Conservation (phyloP, 176 grass and related monocot genomes). For the Sorghum bicolor region DNA sequence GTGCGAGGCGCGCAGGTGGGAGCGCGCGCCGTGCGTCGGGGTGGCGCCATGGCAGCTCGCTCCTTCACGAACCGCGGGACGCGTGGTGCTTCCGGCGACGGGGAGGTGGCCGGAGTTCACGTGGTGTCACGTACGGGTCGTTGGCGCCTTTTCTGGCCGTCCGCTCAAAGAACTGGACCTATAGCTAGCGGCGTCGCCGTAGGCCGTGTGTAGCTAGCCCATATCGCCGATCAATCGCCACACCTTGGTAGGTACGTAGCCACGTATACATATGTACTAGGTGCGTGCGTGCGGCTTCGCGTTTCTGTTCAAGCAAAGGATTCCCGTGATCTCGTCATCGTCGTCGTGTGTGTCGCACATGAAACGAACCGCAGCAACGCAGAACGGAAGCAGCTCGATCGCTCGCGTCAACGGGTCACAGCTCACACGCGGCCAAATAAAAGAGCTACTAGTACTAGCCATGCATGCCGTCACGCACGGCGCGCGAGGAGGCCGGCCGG, state of each 20-base stretch:
- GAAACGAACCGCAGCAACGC: not conserved
- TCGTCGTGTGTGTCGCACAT: not conserved
- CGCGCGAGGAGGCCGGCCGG: not conserved
- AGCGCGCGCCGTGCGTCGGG: no score
- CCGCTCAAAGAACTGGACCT: not conserved
- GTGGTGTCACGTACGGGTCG: constrained; percentile 1
- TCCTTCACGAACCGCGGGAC: not conserved
- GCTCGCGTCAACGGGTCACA: not conserved
- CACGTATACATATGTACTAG: no score
- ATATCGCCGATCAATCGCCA: not conserved
- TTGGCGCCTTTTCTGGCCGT: not conserved
- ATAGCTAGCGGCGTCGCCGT: no score
- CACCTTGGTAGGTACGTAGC: not conserved
- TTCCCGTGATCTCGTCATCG: not conserved
- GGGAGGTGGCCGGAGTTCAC: constrained; percentile 17
- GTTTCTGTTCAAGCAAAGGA: not conserved
- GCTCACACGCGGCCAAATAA: not conserved
- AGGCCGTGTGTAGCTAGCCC: not conserved
- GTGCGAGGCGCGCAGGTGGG: not conserved
- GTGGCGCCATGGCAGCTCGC: not conserved
- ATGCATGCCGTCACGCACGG: not conserved
- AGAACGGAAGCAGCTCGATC: not conserved
- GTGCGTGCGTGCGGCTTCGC: not conserved
- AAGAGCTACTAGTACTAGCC: no score
- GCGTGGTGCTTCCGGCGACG: constrained; percentile 21